phyloP scores from a whole-genome alignment of 257 asterid genomes.

The Catharanthus roseus region DNA sequence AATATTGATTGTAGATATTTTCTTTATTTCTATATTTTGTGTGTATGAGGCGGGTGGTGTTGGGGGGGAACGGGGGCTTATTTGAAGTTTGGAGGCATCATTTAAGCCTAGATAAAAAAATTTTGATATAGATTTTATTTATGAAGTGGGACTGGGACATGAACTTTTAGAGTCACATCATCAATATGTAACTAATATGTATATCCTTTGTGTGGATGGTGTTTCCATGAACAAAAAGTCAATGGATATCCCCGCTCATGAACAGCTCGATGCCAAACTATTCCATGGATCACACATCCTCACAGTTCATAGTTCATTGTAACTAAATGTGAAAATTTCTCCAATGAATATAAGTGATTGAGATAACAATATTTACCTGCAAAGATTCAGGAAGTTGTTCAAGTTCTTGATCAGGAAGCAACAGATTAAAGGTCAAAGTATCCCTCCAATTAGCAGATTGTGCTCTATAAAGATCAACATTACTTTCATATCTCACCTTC shows the following conservation, averaged over 20 bases:
- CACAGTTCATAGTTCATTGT: background rate
- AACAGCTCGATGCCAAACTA: no score
- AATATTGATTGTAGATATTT: no score
- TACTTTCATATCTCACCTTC: constrained; percentile 51
- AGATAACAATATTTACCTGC: constrained; percentile 43
- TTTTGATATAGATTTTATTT: no score
- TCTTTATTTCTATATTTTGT: no score
- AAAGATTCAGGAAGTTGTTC: constrained; percentile 48
- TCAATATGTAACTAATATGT: no score
- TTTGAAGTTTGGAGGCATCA: background rate
- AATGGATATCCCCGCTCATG: no score
- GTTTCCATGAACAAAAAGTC: no score
- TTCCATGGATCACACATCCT: no score
- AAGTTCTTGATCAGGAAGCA: constrained; percentile 20
- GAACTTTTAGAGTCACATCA: no score
- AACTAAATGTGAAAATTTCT: background rate
- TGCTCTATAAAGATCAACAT: constrained; percentile 42
- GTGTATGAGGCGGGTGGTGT: no score
- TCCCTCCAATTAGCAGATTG: constrained; percentile 68
- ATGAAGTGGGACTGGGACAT: no score
- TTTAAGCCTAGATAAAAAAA: background rate
- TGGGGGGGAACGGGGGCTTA: background rate
- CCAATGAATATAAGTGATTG: background rate
- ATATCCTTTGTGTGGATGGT: no score
- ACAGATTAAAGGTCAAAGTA: constrained; percentile 37